A percentile compares a stretch with the other conserved stretches of the same genome.
Conservation (phyloP, 176 grass and related monocot species). For the Oryza glaberrima region DNA sequence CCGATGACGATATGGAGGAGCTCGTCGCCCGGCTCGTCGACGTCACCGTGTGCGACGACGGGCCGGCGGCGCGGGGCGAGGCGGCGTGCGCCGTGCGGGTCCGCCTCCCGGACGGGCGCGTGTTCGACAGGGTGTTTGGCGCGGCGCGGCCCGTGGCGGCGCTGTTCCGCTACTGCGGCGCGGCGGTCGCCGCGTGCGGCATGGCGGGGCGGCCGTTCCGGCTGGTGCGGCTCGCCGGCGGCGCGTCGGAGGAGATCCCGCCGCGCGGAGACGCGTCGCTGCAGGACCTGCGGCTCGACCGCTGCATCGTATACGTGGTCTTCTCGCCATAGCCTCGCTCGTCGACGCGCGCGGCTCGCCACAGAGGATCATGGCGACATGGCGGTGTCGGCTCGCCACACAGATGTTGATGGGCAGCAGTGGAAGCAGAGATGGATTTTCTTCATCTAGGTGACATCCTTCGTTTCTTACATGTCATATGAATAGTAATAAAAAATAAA, state of each 20-base stretch:
- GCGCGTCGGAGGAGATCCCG: slow-evolving; percentile 16
- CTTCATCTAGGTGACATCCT: no score
- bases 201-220: neutral
- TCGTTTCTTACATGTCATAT: no score
- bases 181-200: neutral
- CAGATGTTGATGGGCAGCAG: no score
- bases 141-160: neutral
- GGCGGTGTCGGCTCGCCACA: no score
- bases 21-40: no score
- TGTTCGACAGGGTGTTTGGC: neutral
- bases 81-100: slow-evolving; percentile 16
- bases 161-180: slow-evolving; percentile 21
- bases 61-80: slow-evolving; percentile 14
- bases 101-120: neutral
- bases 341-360: no score
- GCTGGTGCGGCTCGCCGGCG: slow-evolving; percentile 1
- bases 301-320: neutral
- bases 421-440: no score
- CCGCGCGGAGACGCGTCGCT: neutral
- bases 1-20: no score
- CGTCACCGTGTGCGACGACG: neutral
- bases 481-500: no score
- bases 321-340: no score
- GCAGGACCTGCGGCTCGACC: neutral
- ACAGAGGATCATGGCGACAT: no score